phyloP scores from a whole-genome alignment of 2,329 filamentous ascomycete species.

The Fusarium sp. region DNA sequence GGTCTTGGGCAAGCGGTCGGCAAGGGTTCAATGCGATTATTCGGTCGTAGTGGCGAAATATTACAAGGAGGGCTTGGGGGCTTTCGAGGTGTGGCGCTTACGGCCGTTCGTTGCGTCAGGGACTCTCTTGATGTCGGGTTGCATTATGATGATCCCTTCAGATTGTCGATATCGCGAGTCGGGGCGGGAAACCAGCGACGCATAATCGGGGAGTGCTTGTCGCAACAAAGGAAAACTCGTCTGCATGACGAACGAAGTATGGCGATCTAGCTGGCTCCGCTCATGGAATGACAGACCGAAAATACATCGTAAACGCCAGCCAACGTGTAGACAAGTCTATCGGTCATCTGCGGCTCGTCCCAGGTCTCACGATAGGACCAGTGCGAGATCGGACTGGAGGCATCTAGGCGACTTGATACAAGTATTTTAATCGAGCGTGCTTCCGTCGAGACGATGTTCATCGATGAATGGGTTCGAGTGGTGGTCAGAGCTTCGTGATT shows the following conservation, averaged over 20 bases:
- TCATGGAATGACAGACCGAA: not conserved
- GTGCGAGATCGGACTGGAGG: too few species aligned
- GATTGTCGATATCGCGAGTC: not conserved
- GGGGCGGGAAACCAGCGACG: not conserved
- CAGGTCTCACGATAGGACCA: too few species aligned
- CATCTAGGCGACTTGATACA: not conserved
- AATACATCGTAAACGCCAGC: not conserved
- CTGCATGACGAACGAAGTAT: not conserved
- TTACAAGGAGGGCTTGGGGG: too few species aligned
- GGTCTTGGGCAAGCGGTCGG: too few species aligned
- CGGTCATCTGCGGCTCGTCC: too few species aligned
- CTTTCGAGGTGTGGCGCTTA: too few species aligned
- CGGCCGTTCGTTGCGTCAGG: accelerated
- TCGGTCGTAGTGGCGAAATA: too few species aligned
- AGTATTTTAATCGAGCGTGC: not conserved
- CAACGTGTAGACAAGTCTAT: not conserved
- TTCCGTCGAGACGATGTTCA: too few species aligned
- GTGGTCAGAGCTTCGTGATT: not conserved
- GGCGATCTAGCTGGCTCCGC: not conserved
- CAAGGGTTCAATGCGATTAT: too few species aligned
- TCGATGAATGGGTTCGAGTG: not conserved
- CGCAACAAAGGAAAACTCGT: not conserved
- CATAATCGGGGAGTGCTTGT: not conserved
- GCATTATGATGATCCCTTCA: not conserved
- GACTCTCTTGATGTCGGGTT: not conserved